These are phyloP conservation scores for Solanum habrochaites DNA, from an alignment of 257 asterid genomes.

Conservation along the genomic window DNA sequence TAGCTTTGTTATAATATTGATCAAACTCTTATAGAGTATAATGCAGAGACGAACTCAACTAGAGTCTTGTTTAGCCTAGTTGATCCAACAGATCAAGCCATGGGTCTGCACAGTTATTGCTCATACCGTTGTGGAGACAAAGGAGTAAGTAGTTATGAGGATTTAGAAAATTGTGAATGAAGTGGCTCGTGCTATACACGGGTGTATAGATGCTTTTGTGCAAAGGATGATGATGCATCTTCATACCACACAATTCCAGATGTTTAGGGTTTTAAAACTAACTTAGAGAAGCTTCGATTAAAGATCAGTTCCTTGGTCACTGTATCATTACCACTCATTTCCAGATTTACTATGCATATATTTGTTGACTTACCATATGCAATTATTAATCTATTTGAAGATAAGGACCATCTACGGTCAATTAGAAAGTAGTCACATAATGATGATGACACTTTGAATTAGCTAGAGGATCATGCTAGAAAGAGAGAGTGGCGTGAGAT, in stretches of 20 bases:
- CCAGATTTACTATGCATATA: neutral
- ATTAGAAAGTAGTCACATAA: neutral
- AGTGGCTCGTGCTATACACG: too few species aligned
- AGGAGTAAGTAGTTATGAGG: too few species aligned
- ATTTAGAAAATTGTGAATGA: neutral
- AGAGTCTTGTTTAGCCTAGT: too few species aligned
- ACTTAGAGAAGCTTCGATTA: neutral
- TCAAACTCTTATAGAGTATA: too few species aligned
- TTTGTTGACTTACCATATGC: neutral
- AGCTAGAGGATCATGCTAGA: rapidly evolving
- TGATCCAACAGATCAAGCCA: too few species aligned
- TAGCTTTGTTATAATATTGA: neutral
- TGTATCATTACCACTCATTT: neutral
- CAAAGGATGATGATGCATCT: neutral
- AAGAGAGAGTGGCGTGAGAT: neutral
- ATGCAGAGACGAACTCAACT: too few species aligned
- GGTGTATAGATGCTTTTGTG: too few species aligned
- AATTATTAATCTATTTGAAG: neutral
- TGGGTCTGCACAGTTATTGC: too few species aligned
- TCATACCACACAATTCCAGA: neutral
- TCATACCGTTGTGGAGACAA: too few species aligned
- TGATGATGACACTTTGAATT: neutral
- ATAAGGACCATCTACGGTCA: too few species aligned
- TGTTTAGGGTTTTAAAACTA: neutral
- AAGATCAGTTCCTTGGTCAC: neutral